Evolutionary conservation across 2,329 filamentous ascomycete species (phyloP), one percentile per base, ranked within the genome.

Genomic region (Fusarium sp.): DNA sequence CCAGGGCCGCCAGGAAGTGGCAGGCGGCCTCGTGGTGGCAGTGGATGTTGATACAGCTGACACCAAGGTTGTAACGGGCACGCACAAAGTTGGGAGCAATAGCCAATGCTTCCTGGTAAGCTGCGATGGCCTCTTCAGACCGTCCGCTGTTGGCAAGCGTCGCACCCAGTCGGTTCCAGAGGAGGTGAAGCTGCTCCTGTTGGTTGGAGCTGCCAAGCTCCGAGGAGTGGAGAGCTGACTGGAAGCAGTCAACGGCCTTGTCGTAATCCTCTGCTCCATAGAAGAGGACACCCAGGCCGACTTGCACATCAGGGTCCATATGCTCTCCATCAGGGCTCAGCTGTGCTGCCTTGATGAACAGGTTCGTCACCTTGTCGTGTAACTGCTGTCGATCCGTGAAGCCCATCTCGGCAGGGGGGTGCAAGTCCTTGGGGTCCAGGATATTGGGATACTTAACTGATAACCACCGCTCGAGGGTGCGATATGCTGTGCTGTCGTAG

Each of bases 231-330:
- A 99, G 90, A 1, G 97, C 96, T 1, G 96, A 92, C 65, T 93
- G 94, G 89, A 99, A 99, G 87, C 97, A 99, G 86, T 99, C 97
- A 40, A 99, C 96, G 0, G 97, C 97, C 86, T 99, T 99, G 81
- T 97, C 94, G 86, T 98, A 98, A 81, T 98, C 96, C 84, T 99
- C 97, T 33, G 94, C 95, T 61, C 96, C 97, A 84, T 99, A 99
- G 86, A 99, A 98, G 17, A 99, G 90, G 6, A 99, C 97, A 38
- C 97, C 97, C 2, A 99, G 89, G 1, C 97, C 97, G 68, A 99
- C 97, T 84, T 99, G 97, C 9, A 99, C 97, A 81, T 99, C 97
- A 0, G 97, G 97, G 80, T 99, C 97, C 94, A 99, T 98, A 79
- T 97, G 94, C 79, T 95, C 94, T 70, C 96, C 97, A 58, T 94